phyloP scores from a whole-genome alignment of 768 basidiomycete species.

The Phanerodontia chrysosporium region DNA sequence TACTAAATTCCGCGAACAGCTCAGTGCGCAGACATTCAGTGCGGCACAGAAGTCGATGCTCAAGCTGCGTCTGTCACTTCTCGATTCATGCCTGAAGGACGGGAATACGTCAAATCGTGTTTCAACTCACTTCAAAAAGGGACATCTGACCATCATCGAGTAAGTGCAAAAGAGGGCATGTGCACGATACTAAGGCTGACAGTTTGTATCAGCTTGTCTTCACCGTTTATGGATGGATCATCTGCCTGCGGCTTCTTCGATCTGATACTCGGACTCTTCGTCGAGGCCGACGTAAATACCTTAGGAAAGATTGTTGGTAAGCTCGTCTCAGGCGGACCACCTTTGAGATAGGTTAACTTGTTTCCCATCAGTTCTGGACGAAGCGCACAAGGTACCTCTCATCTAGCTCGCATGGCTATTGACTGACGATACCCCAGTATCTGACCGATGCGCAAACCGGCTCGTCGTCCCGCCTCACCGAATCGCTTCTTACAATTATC shows the following conservation, averaged over 20 bases:
- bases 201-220: constrained; percentile 41
- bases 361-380: constrained; percentile 49
- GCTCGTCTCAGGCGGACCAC: too few relatives aligned
- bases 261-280: constrained; percentile 60
- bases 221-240: constrained; percentile 65
- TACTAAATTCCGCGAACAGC: constrained; percentile 39
- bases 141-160: constrained; percentile 65
- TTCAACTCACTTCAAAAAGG: constrained; percentile 42
- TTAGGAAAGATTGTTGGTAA: constrained; percentile 55
- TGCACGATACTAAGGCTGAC: too few relatives aligned
- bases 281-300: constrained; percentile 46
- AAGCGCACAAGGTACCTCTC: constrained; percentile 61
- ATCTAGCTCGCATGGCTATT: not conserved
- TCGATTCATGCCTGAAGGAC: constrained; percentile 52
- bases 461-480: constrained; percentile 48
- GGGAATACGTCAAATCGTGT: constrained; percentile 10
- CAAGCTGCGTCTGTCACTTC: constrained; percentile 57
- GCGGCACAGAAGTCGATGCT: constrained; percentile 50
- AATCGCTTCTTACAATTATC: constrained; percentile 52
- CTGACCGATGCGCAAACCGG: constrained; percentile 40
- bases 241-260: constrained; percentile 72
- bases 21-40: constrained; percentile 53
- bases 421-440: constrained; percentile 39
- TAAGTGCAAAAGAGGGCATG: not conserved
- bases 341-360: too few relatives aligned